A percentile compares a stretch with the other conserved stretches of the same genome.
phyloP scores from a whole-genome alignment of 2,329 filamentous ascomycete species.

The Didymella keratinophila region DNA sequence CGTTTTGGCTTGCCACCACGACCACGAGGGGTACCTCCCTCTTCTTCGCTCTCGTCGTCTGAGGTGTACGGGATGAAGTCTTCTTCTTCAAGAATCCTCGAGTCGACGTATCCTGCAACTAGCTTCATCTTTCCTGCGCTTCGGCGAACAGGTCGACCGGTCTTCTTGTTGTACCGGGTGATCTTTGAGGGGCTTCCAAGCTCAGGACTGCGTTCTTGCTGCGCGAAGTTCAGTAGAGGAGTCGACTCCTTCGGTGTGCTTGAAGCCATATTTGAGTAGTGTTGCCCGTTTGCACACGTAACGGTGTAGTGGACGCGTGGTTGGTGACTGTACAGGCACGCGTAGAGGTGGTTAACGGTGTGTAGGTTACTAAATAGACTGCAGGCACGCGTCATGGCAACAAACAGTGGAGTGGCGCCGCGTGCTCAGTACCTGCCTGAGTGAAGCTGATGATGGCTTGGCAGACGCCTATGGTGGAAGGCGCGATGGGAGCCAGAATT shows the following conservation, averaged over 20 bases:
- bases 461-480: constrained; percentile 13
- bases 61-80: constrained; percentile 38
- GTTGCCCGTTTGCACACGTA: constrained; percentile 10
- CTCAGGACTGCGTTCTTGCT: constrained; percentile 36
- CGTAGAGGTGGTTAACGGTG: constrained; percentile 10
- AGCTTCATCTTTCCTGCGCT: constrained; percentile 48
- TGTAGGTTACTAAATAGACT: background rate
- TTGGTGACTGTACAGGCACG: constrained; percentile 12
- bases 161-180: constrained; percentile 50
- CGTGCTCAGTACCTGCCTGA: constrained; percentile 11
- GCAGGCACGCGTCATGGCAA: background rate
- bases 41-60: constrained; percentile 44
- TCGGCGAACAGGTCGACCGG: constrained; percentile 55
- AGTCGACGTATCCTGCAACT: constrained; percentile 53
- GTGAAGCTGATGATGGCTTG: constrained; percentile 15
- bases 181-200: constrained; percentile 38
- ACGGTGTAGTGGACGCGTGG: constrained; percentile 14
- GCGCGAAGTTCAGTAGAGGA: constrained; percentile 1
- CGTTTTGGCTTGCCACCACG: constrained; percentile 30
- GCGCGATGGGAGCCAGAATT: background rate
- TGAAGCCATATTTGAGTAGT: constrained; percentile 18
- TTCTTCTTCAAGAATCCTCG: constrained; percentile 44
- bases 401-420: background rate
- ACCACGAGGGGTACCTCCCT: constrained; percentile 25
- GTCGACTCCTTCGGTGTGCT: background rate